These are phyloP conservation scores for Austroboletus niveus DNA, from an alignment of 1,284 basidiomycete genomes.

Conservation along the genomic window DNA sequence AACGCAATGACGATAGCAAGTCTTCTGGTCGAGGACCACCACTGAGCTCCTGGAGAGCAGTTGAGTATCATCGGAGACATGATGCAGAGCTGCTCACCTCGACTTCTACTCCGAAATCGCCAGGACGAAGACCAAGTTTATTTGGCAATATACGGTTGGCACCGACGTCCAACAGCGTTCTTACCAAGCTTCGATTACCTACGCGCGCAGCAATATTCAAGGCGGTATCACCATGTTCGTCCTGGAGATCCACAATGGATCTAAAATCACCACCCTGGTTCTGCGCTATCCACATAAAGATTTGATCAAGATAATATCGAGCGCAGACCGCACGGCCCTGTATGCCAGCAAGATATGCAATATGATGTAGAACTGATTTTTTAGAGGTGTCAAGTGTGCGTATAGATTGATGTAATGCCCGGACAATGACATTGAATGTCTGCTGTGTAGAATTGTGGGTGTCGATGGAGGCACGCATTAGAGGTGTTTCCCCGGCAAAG, in stretches of 20 bases:
- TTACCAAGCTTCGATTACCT: conserved; percentile 86
- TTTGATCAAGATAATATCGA: conserved; percentile 89
- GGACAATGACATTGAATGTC: conserved; percentile 70
- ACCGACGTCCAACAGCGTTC: conserved; percentile 88
- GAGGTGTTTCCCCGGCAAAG: conserved; percentile 90
- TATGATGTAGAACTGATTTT: conserved; percentile 92
- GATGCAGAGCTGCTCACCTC: conserved; percentile 54
- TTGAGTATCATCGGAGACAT: not conserved
- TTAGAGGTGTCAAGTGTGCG: conserved; percentile 90
- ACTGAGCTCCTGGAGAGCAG: conserved; percentile 57
- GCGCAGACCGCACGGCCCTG: conserved; percentile 84
- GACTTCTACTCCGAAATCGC: conserved; percentile 91
- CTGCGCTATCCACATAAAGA: conserved; percentile 82
- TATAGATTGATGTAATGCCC: conserved; percentile 68
- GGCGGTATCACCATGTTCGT: conserved; percentile 95
- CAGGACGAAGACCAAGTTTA: conserved; percentile 89
- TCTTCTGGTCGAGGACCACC: conserved; percentile 74
- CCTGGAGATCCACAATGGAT: conserved; percentile 87
- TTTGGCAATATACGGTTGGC: conserved; percentile 92
- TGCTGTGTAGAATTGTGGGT: conserved; percentile 85
- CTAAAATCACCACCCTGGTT: conserved; percentile 72
- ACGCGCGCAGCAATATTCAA: conserved; percentile 94
- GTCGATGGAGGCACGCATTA: conserved; percentile 90
- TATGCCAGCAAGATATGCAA: conserved; percentile 87
- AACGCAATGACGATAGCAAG: conserved; percentile 64